Evolutionary conservation across 2,329 filamentous ascomycete species (phyloP), one percentile per base, ranked within the genome.

Genomic region (Colletotrichum euphorbiae): DNA sequence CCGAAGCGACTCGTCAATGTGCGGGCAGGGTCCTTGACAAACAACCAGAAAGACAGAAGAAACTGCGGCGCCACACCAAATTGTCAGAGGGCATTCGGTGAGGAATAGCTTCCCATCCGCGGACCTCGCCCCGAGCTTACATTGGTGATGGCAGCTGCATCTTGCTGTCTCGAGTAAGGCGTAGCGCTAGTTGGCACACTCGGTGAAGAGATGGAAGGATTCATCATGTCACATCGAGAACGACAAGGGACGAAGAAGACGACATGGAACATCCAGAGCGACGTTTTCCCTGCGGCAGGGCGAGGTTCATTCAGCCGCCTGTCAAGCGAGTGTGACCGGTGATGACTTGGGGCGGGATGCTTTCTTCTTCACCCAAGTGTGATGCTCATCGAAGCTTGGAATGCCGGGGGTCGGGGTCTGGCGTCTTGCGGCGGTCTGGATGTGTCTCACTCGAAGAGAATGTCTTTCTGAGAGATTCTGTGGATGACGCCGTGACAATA

Each of bases 51-150:
- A 24, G n/a, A 31, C 54, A 64, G 46, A 67, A 67, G 65, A 28
- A 67, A 67, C 24, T 24, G 24, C 24, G 0, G n/a, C 42, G 63
- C 28, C 63, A 67, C 58, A 62, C 58, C 63, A 50, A 67, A 50
- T 48, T 40, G 63, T 33, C 58, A 43, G 48, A 33, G 31, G 50
- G 56, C 15, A 28, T 59, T 66, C 63, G 58, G 63, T 62, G 58
- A 62, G 50, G 33, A 11, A 3, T 33, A 8, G n/a, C 12, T 15
- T 52, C 48, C 13, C 21, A 21, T 28, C 45, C 21, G 40, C 40
- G 38, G 13, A 17, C 8, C 33, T 45, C 55, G 19, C n/a, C 55
- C 40, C 15, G 55, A 5, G 55, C 55, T 15, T 24, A 13, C 42
- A 45, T 57, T 57, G 38, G 55, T 33, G 40, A 28, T 13, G n/a